A percentile compares a stretch with the other conserved stretches of the same genome.
Conservation (phyloP, 2,329 filamentous ascomycete species). For the Bretziella fagacearum region DNA sequence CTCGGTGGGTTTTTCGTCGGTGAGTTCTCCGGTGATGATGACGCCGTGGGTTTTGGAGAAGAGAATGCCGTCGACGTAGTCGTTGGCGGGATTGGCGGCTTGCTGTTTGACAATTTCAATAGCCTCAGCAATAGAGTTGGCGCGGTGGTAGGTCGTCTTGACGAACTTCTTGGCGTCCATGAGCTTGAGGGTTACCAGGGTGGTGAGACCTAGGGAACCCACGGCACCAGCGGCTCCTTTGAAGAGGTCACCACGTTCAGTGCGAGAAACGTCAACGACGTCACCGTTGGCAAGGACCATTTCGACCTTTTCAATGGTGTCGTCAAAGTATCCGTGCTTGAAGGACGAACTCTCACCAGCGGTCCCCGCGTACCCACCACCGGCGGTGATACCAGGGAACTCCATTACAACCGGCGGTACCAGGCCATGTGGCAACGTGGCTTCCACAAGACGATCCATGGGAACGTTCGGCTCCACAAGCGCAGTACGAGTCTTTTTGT, state of each 20-base stretch:
- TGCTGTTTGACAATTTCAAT: constrained; percentile 32
- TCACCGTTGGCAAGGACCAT: constrained; percentile 53
- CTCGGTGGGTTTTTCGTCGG: constrained; percentile 30
- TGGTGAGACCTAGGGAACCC: constrained; percentile 51
- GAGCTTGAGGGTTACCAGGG: constrained; percentile 47
- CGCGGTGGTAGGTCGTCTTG: constrained; percentile 43
- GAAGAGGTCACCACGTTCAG: constrained; percentile 39
- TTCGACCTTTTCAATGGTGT: constrained; percentile 45
- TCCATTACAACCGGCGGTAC: constrained; percentile 60
- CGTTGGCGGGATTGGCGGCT: constrained; percentile 29
- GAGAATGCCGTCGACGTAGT: constrained; percentile 60
- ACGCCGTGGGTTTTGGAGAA: constrained; percentile 45
- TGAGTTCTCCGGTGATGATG: constrained; percentile 47
- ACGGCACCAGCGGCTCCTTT: constrained; percentile 48
- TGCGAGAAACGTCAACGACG: constrained; percentile 35
- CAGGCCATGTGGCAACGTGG: constrained; percentile 46
- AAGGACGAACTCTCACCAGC: constrained; percentile 56
- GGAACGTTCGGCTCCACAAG: constrained; percentile 61
- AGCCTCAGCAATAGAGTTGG: constrained; percentile 31
- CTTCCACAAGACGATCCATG: constrained; percentile 53
- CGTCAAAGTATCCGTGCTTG: constrained; percentile 54
- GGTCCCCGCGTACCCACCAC: constrained; percentile 54
- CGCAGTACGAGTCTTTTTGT: constrained; percentile 36
- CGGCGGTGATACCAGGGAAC: constrained; percentile 58
- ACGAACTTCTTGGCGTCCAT: constrained; percentile 44